Evolutionary conservation across 2,329 filamentous ascomycete species (phyloP).

Genomic region (Knoxdaviesia proteae): DNA sequence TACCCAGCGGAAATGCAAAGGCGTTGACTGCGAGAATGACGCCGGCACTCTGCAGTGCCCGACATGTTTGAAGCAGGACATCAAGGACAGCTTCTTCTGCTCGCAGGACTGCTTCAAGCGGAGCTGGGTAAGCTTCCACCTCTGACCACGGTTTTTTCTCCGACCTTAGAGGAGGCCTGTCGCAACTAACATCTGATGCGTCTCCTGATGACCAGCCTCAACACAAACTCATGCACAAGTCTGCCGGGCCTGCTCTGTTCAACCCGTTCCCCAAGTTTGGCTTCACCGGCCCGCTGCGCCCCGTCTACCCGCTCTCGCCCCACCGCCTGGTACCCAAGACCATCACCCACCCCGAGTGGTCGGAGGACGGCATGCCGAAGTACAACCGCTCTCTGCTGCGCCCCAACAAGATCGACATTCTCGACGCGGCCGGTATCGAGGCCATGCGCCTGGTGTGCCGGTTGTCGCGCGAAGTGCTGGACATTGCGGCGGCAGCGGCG

Average conservation of each 20-base stretch:
- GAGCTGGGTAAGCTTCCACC: slow-evolving; percentile 59
- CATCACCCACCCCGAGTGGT: slow-evolving; percentile 76
- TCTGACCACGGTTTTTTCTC: slow-evolving; percentile 7
- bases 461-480: slow-evolving; percentile 73
- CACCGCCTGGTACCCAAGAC: slow-evolving; percentile 53
- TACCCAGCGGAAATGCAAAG: slow-evolving; percentile 51
- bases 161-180: slow-evolving; percentile 31
- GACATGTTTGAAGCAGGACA: slow-evolving; percentile 75
- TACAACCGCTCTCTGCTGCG: slow-evolving; percentile 38
- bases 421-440: slow-evolving; percentile 62
- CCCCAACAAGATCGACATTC: slow-evolving; percentile 62
- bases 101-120: slow-evolving; percentile 97
- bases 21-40: slow-evolving; percentile 69
- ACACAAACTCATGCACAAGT: slow-evolving; percentile 40
- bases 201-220: too few species aligned
- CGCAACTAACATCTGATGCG: too few species aligned
- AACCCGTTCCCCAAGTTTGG: slow-evolving; percentile 82
- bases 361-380: slow-evolving; percentile 56
- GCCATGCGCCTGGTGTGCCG: slow-evolving; percentile 86
- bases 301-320: slow-evolving; percentile 67
- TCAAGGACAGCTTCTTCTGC: slow-evolving; percentile 86
- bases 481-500: slow-evolving; percentile 66
- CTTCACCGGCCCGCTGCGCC: slow-evolving; percentile 64
- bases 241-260: slow-evolving; percentile 19
- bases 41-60: slow-evolving; percentile 79